A percentile compares a stretch with the other conserved stretches of the same genome.
Conservation (phyloP, 2,329 filamentous ascomycete species). For the Acarospora socialis region DNA sequence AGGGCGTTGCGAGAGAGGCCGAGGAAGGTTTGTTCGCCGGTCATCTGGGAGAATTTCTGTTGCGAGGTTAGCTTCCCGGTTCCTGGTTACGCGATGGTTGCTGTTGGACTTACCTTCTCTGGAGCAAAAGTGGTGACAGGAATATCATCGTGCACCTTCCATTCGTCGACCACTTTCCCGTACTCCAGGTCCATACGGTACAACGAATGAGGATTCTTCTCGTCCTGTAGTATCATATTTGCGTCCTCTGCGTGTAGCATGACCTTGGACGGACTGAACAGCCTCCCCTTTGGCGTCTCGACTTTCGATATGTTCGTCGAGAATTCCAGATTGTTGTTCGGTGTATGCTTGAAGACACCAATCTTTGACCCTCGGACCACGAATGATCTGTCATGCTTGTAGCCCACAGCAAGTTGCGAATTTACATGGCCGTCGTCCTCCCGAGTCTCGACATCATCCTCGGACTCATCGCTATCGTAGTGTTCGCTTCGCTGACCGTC, state of each 20-base stretch:
- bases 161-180: constrained; percentile 95
- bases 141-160: constrained; percentile 96
- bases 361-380: constrained; percentile 97
- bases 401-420: constrained; percentile 86
- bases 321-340: constrained; percentile 86
- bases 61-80: not conserved
- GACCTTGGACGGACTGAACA: constrained; percentile 90
- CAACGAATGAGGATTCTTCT: constrained; percentile 69
- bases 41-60: constrained; percentile 93
- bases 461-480: constrained; percentile 63
- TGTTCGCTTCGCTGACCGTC: constrained; percentile 57
- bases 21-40: constrained; percentile 83
- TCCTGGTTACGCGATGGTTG: not conserved
- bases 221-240: constrained; percentile 79
- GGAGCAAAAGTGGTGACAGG: constrained; percentile 83
- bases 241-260: constrained; percentile 88
- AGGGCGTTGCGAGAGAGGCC: constrained; percentile 86
- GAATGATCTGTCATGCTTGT: constrained; percentile 93
- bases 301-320: constrained; percentile 96
- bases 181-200: constrained; percentile 98
- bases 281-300: constrained; percentile 68
- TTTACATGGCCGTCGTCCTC: constrained; percentile 74
- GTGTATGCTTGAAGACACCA: constrained; percentile 93
- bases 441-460: constrained; percentile 55
- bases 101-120: constrained; percentile 47